Conservation (phyloP, 1,284 basidiomycete genomes). For the Xanthoconium separans region DNA sequence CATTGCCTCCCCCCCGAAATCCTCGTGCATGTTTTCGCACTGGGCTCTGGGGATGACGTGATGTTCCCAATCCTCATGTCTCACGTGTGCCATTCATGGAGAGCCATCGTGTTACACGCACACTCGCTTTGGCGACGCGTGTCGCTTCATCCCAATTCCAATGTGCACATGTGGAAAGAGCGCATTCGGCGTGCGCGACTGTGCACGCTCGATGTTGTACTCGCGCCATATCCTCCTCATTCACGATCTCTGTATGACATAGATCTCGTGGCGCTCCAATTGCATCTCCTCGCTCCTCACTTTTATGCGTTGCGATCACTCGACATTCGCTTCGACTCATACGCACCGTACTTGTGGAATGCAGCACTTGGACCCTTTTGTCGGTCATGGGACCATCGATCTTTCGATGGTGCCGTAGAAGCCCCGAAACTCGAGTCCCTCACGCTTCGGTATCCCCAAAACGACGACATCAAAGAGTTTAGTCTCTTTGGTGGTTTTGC, state of each 20-base stretch:
- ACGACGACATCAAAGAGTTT: conserved; percentile 68
- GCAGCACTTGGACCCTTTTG: conserved; percentile 53
- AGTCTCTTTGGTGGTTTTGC: conserved; percentile 60
- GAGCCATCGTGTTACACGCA: conserved; percentile 53
- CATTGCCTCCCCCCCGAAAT: conserved; percentile 58
- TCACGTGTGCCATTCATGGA: conserved; percentile 64
- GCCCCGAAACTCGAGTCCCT: conserved; percentile 54
- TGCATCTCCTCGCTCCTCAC: conserved; percentile 52
- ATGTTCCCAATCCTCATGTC: conserved; percentile 59
- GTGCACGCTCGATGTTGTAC: conserved; percentile 57
- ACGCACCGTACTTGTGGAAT: conserved; percentile 64
- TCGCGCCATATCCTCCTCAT: conserved; percentile 35
- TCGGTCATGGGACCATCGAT: conserved; percentile 31
- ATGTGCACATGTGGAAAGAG: conserved; percentile 56
- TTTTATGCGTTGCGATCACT: conserved; percentile 60
- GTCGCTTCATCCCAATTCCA: conserved; percentile 39
- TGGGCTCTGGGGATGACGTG: conserved; percentile 54
- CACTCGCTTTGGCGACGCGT: conserved; percentile 62
- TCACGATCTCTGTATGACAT: conserved; percentile 36
- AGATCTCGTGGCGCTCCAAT: conserved; percentile 54
- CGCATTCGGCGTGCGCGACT: conserved; percentile 55
- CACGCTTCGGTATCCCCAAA: conserved; percentile 54
- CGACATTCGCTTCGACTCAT: conserved; percentile 51
- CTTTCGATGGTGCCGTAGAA: conserved; percentile 10
- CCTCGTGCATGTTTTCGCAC: conserved; percentile 56